Evolutionary conservation across 768 basidiomycete species (phyloP), one percentile per base, ranked within the genome.

Genomic region (Pleurotus tuoliensis): DNA sequence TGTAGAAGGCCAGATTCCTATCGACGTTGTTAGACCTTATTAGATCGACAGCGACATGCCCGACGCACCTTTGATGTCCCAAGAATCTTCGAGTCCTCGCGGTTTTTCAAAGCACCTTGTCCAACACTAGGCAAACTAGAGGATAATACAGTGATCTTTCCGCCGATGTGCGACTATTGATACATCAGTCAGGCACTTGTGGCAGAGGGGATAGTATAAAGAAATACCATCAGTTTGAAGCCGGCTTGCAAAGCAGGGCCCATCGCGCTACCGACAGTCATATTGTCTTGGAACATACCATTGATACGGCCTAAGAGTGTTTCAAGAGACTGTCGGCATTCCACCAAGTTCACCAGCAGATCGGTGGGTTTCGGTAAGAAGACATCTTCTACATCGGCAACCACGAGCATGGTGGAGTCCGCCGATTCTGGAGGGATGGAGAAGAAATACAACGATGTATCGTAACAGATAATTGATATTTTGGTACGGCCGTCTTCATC

Each of bases 251-350:
- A 74, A 24, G 93, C 97, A 15, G 96, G 92, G 24, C 97, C 95
- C 64, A 98, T 75, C 2, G 97, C 97, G 70, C 91, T 95, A 3
- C 95, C 96, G 56, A 95, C 86, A 25, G 87, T 87, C 66, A 87
- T 88, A 59, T 92, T 93, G n/a, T 98, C 96, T 69, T 90, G 84
- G 83, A 98, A 99, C 96, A 99, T 98, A 56, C 95, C 96, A 63
- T 87, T 90, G 55, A 99, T 79, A 53, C 89, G 77, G 15, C 86
- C 83, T 1, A 99, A 81, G 20, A 99, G 81, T 13, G 79, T 73
- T 68, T 98, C 96, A 46, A 98, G 72, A 2, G 88, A 84, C 0
- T 83, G 74, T 41, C 90, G 84, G 8, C 88, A 81, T 73, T 98
- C 97, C 11, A 84, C 81, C 58, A 98, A 76, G 76, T 98, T 98